These are phyloP conservation scores for Eleusine coracana DNA, from an alignment of 176 grass and related monocot genomes.

Conservation along the genomic window DNA sequence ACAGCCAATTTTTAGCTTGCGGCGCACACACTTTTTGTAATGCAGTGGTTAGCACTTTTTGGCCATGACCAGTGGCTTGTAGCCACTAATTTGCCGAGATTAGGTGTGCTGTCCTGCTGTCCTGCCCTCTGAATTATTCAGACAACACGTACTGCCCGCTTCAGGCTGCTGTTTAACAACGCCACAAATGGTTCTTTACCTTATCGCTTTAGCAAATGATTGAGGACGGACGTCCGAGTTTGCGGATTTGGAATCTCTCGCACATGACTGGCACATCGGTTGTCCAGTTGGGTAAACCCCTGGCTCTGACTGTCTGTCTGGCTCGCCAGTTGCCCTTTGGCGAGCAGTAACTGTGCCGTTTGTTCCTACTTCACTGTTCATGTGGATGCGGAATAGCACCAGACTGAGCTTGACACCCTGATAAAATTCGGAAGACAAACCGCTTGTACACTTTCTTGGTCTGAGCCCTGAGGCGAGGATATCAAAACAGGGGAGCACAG, in stretches of 20 bases:
- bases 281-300: neutral
- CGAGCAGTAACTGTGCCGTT: neutral
- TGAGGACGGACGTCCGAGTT: constrained; percentile 18
- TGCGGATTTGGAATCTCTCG: constrained; percentile 30
- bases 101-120: constrained; percentile 35
- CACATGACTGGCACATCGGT: constrained; percentile 33
- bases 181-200: constrained; percentile 31
- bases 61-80: neutral
- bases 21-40: constrained; percentile 23
- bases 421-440: neutral
- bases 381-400: neutral
- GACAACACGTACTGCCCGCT: neutral
- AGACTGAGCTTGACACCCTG: neutral
- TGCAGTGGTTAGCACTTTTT: constrained; percentile 50
- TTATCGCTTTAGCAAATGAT: constrained; percentile 40
- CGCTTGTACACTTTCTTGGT: neutral
- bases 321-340: neutral
- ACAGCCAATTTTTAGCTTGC: neutral
- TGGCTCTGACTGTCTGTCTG: neutral
- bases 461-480: neutral
- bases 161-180: constrained; percentile 21
- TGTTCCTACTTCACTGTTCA: neutral
- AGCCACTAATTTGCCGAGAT: constrained; percentile 38
- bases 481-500: neutral
- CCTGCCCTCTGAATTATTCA: constrained; percentile 35